Evolutionary conservation across 768 basidiomycete genomes (phyloP).

Genomic region (Lactifluus subvellereus): DNA sequence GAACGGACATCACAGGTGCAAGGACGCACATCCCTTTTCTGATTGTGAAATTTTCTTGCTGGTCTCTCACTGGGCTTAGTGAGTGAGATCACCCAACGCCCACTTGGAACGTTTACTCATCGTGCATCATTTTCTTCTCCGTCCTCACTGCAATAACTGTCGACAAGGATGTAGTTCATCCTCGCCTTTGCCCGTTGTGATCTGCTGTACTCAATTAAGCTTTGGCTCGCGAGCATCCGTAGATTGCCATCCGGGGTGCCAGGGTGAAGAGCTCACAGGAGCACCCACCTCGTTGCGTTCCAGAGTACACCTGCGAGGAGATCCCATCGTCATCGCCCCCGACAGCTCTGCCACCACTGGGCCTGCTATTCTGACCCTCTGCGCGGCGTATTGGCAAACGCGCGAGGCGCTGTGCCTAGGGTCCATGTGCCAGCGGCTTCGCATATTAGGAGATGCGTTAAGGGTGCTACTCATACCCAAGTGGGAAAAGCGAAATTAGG

Average conservation of each 20-base stretch:
- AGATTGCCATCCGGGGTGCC: background rate
- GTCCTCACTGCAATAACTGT: slow-evolving; percentile 17
- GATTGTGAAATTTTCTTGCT: slow-evolving; percentile 17
- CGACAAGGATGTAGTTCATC: slow-evolving; percentile 22
- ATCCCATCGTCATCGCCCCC: slow-evolving; percentile 21
- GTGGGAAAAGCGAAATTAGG: background rate
- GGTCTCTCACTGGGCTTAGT: slow-evolving; percentile 21
- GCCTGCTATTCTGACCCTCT: background rate
- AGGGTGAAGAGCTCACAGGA: background rate
- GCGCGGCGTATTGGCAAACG: background rate
- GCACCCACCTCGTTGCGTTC: slow-evolving; percentile 15
- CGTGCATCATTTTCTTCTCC: slow-evolving; percentile 4
- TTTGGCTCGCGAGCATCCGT: slow-evolving; percentile 8
- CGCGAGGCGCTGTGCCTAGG: slow-evolving; percentile 14
- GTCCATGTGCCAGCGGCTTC: slow-evolving; percentile 23
- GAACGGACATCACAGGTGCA: background rate
- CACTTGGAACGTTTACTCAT: slow-evolving; percentile 3
- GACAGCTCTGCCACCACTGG: slow-evolving; percentile 18
- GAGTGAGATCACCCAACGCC: background rate
- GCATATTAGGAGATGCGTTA: slow-evolving; percentile 4
- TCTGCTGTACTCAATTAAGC: slow-evolving; percentile 6
- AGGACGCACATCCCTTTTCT: slow-evolving; percentile 4
- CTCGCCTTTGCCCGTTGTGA: slow-evolving; percentile 20
- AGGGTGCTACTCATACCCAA: background rate
- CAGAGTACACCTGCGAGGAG: slow-evolving; percentile 19